Percentiles rank a stretch among this genome's conserved stretches.
phyloP scores from a whole-genome alignment of 179 eudicot genomes.

The Silene coronaria region DNA sequence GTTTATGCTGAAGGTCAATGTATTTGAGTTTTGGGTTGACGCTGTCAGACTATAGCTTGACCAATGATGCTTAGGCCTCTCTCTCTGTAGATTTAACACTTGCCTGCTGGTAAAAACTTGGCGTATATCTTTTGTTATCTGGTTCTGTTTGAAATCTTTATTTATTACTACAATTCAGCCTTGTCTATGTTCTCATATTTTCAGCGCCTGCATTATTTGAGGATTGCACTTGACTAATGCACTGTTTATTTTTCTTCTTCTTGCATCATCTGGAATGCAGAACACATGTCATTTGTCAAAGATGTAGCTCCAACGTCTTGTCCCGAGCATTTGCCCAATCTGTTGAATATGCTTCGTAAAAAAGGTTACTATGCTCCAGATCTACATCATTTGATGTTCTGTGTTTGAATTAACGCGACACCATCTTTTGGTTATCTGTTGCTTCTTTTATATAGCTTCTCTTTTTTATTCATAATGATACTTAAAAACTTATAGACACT shows the following conservation, averaged over 20 bases:
- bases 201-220: background rate
- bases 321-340: slow-evolving; percentile 64
- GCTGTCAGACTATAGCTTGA: background rate
- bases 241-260: background rate
- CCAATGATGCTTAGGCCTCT: background rate
- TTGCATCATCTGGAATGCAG: slow-evolving; percentile 33
- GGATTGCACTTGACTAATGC: slow-evolving; percentile 1
- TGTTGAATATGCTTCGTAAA: slow-evolving; percentile 70
- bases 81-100: background rate
- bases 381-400: background rate
- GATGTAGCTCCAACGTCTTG: slow-evolving; percentile 71
- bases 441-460: background rate
- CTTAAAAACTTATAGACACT: background rate
- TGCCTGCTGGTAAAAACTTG: background rate
- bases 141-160: background rate
- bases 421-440: background rate
- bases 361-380: slow-evolving; percentile 47
- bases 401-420: background rate
- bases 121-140: background rate
- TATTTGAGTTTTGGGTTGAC: background rate
- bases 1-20: background rate
- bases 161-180: background rate
- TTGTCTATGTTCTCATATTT: background rate
- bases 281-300: slow-evolving; percentile 63
- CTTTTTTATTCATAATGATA: slow-evolving; percentile 1